These are phyloP conservation scores for Xylaria curta DNA, from an alignment of 495 filamentous ascomycete genomes.

Conservation along the genomic window DNA sequence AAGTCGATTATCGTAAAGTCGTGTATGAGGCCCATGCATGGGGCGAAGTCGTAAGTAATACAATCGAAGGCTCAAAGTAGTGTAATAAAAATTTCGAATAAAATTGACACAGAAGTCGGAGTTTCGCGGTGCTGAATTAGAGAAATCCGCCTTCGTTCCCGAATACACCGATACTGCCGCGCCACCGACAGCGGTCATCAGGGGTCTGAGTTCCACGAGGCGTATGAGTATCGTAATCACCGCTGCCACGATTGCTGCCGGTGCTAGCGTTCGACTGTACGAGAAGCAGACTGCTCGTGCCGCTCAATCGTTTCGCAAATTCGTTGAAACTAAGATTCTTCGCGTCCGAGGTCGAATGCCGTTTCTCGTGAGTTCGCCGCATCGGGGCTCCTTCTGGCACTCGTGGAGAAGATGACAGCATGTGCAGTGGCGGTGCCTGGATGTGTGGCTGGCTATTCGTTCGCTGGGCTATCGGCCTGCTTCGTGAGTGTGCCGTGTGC, in stretches of 20 bases:
- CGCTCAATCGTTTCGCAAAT: constrained; percentile 60
- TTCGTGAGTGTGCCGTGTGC: constrained; percentile 53
- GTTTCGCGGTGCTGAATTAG: constrained; percentile 26
- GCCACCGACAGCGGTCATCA: constrained; percentile 42
- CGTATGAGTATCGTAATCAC: constrained; percentile 45
- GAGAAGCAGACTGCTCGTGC: constrained; percentile 58
- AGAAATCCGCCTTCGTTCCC: constrained; percentile 40
- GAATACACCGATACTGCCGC: constrained; percentile 42
- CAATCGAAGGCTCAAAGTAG: constrained; percentile 15
- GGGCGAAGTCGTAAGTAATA: constrained; percentile 19
- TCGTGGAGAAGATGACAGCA: constrained; percentile 29
- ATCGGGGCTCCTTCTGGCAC: constrained; percentile 27
- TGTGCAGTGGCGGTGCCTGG: constrained; percentile 32
- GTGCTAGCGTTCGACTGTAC: constrained; percentile 58
- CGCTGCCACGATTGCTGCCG: constrained; percentile 55
- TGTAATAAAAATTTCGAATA: background rate
- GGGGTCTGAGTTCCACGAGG: constrained; percentile 36
- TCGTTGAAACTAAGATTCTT: constrained; percentile 62
- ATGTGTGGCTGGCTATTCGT: constrained; percentile 54
- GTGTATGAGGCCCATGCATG: constrained; percentile 5
- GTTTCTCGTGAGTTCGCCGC: constrained; percentile 46
- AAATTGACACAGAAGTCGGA: background rate
- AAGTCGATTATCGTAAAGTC: constrained; percentile 26
- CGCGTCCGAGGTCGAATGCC: constrained; percentile 51
- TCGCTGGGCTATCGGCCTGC: constrained; percentile 48